Evolutionary conservation across 2,329 filamentous ascomycete species (phyloP).

Genomic region (Paracorniculantispora psalliotae): DNA sequence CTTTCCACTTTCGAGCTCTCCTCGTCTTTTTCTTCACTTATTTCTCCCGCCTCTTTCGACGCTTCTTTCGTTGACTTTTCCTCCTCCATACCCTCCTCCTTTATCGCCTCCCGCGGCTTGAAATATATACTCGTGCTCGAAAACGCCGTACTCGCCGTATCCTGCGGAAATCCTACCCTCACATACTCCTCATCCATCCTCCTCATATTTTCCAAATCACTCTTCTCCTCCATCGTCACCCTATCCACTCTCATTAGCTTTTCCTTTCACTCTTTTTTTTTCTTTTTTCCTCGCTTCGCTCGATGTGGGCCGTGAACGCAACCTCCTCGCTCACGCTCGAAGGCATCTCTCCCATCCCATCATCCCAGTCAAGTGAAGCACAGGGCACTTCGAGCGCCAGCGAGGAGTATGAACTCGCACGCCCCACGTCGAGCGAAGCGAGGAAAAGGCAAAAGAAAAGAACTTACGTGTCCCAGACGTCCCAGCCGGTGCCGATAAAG

Average conservation of each 20-base stretch:
- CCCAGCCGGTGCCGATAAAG: constrained; percentile 53
- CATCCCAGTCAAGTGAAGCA: too few relatives aligned
- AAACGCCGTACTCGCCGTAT: constrained; percentile 31
- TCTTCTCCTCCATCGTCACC: neutral
- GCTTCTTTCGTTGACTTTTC: too few relatives aligned
- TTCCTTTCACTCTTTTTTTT: constrained; percentile 6
- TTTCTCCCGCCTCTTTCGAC: too few relatives aligned
- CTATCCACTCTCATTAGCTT: constrained; percentile 10
- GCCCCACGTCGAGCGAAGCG: neutral
- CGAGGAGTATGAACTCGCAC: neutral
- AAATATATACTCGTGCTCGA: constrained; percentile 39
- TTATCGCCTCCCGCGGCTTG: constrained; percentile 13
- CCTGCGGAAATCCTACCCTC: constrained; percentile 33
- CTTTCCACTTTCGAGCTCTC: too few relatives aligned
- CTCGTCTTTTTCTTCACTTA: too few relatives aligned
- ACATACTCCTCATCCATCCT: constrained; percentile 28
- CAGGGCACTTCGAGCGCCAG: neutral
- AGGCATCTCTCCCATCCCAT: neutral
- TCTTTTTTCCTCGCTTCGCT: neutral
- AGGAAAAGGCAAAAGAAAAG: neutral
- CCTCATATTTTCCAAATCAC: constrained; percentile 28
- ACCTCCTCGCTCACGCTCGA: too few relatives aligned
- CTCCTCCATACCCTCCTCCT: too few relatives aligned
- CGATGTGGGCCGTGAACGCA: too few relatives aligned
- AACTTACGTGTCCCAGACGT: constrained; percentile 47